These are phyloP conservation scores for Pleurotus ostreatus DNA, from an alignment of 768 basidiomycete species.

Conservation along the genomic window DNA sequence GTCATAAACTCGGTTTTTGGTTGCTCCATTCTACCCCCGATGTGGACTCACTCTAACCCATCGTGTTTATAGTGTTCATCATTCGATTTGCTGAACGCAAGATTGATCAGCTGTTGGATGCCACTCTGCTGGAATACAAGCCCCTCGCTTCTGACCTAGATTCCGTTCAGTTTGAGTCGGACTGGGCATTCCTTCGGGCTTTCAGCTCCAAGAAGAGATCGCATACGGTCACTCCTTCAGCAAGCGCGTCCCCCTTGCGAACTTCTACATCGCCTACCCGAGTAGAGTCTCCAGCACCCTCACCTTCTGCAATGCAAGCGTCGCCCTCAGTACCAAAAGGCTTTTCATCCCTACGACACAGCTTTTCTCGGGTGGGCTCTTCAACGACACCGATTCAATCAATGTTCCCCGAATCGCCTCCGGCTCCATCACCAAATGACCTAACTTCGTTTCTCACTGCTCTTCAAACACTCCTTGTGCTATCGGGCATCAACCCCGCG, in stretches of 20 bases:
- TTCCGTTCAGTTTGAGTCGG: conserved; percentile 88
- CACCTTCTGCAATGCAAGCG: conserved; percentile 30
- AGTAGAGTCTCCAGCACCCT: conserved; percentile 46
- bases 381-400: conserved; percentile 42
- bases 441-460: conserved; percentile 81
- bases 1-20: conserved; percentile 94
- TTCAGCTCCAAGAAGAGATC: conserved; percentile 63
- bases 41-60: not conserved
- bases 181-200: conserved; percentile 88
- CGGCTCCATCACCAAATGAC: conserved; percentile 43
- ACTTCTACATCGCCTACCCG: conserved; percentile 48
- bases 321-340: conserved; percentile 45
- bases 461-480: conserved; percentile 74
- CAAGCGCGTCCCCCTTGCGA: conserved; percentile 28
- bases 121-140: conserved; percentile 77
- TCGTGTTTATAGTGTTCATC: conserved; percentile 69
- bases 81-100: conserved; percentile 88
- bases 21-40: conserved; percentile 26
- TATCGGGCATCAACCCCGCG: conserved; percentile 88
- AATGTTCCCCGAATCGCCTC: conserved; percentile 42
- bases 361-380: conserved; percentile 48
- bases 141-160: conserved; percentile 77
- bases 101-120: conserved; percentile 84
- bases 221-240: conserved; percentile 19
- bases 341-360: conserved; percentile 68